Percentiles rank a stretch among this genome's conserved stretches.
phyloP scores from a whole-genome alignment of 768 basidiomycete species.

The Lactifluus piperatus region DNA sequence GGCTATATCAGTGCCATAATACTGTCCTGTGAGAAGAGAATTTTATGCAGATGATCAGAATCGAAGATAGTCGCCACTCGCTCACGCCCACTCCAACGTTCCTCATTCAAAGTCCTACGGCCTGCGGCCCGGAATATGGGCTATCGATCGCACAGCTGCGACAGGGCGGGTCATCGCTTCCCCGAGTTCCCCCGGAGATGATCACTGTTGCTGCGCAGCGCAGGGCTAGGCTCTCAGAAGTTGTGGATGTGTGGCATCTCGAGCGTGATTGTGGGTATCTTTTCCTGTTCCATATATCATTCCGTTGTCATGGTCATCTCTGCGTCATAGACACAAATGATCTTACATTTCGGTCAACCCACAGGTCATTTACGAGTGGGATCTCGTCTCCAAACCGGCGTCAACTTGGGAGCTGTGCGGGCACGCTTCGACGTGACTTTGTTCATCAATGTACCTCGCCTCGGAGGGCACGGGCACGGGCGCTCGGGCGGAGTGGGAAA shows the following conservation, averaged over 20 bases:
- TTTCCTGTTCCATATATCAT: too few species aligned
- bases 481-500: too few species aligned
- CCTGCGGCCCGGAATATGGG: neutral
- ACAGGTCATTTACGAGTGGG: conserved; percentile 17
- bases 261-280: conserved; percentile 10
- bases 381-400: neutral
- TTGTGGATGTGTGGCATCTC: conserved; percentile 16
- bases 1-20: too few species aligned
- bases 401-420: neutral
- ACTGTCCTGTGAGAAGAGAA: too few species aligned
- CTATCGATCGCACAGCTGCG: conserved; percentile 9
- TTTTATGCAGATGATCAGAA: too few species aligned
- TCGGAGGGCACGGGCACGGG: too few species aligned
- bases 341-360: neutral
- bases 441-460: conserved; percentile 6
- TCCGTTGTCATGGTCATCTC: neutral
- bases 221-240: conserved; percentile 3
- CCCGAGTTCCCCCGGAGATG: conserved; percentile 17
- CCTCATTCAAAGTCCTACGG: neutral
- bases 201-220: conserved; percentile 8
- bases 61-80: conserved; percentile 12
- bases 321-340: neutral
- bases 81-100: neutral
- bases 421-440: conserved; percentile 2
- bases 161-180: conserved; percentile 4